These are phyloP conservation scores for Trichoderma koningii DNA, from an alignment of 2,329 filamentous ascomycete species.

Conservation along the genomic window DNA sequence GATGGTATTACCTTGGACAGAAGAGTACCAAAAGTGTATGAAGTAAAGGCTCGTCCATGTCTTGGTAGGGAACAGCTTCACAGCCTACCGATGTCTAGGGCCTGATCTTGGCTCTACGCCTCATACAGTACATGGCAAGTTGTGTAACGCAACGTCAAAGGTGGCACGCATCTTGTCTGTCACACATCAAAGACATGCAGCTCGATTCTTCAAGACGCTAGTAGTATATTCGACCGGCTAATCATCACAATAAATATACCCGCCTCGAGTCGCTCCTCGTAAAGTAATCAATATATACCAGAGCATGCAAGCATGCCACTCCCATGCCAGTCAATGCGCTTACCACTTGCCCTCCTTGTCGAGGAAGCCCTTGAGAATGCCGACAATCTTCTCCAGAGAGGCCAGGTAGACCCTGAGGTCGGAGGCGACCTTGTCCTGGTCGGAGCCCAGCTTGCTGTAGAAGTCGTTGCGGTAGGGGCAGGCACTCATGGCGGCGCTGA, in stretches of 20 bases:
- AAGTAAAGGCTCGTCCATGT: too few relatives aligned
- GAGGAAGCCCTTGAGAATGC: constrained; percentile 68
- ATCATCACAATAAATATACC: constrained; percentile 2
- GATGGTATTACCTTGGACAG: too few relatives aligned
- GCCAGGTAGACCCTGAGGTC: constrained; percentile 72
- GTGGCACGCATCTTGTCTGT: not conserved
- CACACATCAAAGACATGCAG: not conserved
- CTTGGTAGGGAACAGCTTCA: too few relatives aligned
- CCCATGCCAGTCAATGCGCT: constrained; percentile 24
- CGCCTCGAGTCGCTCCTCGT: constrained; percentile 15
- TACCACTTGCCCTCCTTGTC: constrained; percentile 62
- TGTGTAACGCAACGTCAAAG: not conserved
- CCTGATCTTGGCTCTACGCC: too few relatives aligned
- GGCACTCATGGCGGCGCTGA: constrained; percentile 88
- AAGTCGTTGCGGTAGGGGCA: constrained; percentile 94
- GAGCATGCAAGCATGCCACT: constrained; percentile 1
- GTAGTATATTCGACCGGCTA: constrained; percentile 11
- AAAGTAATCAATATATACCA: constrained; percentile 22
- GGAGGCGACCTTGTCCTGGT: constrained; percentile 61
- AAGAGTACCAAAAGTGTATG: too few relatives aligned
- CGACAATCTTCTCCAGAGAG: constrained; percentile 76
- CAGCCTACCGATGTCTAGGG: too few relatives aligned
- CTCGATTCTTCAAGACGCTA: constrained; percentile 9
- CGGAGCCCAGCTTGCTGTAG: constrained; percentile 78
- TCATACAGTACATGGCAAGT: too few relatives aligned